These are phyloP conservation scores for Solanum pinnatisectum DNA, from an alignment of 257 asterid species.

Conservation along the genomic window DNA sequence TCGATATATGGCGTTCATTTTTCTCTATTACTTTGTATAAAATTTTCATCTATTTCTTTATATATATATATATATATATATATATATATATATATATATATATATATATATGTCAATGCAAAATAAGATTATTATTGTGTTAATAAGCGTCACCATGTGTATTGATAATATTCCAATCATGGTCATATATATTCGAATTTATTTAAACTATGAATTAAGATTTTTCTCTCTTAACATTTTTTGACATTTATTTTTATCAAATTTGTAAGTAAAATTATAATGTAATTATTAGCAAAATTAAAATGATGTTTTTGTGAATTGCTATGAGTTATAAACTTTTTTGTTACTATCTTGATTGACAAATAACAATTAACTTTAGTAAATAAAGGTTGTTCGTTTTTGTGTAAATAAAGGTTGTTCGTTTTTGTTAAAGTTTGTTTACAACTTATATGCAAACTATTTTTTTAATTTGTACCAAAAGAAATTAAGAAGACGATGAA, in stretches of 20 bases:
- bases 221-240: background rate
- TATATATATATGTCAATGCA: too few species aligned
- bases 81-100: too few species aligned
- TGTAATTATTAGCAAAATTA: background rate
- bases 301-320: background rate
- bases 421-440: background rate
- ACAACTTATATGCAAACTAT: background rate
- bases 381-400: background rate
- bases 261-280: background rate
- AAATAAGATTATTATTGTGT: background rate
- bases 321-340: background rate
- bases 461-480: background rate
- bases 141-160: background rate
- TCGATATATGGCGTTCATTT: background rate
- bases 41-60: too few species aligned
- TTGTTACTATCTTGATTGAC: background rate
- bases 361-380: background rate
- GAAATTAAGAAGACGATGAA: background rate
- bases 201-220: background rate
- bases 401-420: too few species aligned
- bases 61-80: too few species aligned
- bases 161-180: background rate
- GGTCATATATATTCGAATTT: background rate
- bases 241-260: background rate
- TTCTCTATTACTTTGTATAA: too few species aligned